Evolutionary conservation across 192 early-diverging fungal genomes (phyloP).

Genomic region (Phycomyces blakesleeanus): DNA sequence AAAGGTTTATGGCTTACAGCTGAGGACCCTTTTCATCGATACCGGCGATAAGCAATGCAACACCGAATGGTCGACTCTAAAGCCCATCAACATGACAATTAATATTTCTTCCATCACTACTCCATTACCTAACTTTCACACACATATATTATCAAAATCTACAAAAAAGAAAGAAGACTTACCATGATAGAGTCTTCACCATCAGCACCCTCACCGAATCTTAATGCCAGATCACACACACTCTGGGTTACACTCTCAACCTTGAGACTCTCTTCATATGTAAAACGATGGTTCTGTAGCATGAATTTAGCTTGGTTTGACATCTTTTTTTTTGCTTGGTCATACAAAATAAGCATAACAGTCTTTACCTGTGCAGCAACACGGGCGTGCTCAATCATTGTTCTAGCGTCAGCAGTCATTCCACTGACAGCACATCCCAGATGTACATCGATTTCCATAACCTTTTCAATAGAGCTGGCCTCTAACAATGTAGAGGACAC

Average conservation of each 20-base stretch:
- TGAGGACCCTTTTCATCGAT: constrained; percentile 96
- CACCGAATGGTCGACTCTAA: constrained; percentile 96
- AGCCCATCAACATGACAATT: neutral
- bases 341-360: neutral
- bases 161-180: no score
- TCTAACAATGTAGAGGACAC: constrained; percentile 91
- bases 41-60: constrained; percentile 97
- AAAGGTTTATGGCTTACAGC: constrained; percentile 59
- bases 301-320: neutral
- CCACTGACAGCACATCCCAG: constrained; percentile 98
- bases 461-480: constrained; percentile 94
- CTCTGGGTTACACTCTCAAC: constrained; percentile 97
- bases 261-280: constrained; percentile 92
- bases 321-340: neutral
- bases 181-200: constrained; percentile 98
- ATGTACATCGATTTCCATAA: constrained; percentile 94
- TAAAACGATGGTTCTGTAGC: constrained; percentile 85
- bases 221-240: constrained; percentile 94
- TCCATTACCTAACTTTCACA: no score
- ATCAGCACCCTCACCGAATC: constrained; percentile 96
- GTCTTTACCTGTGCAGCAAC: constrained; percentile 84
- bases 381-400: constrained; percentile 98
- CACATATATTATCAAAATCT: no score
- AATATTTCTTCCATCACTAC: no score
- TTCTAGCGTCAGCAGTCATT: constrained; percentile 92